phyloP scores from a whole-genome alignment of 2,329 filamentous ascomycete species.

The Talaromyces pinophilus region DNA sequence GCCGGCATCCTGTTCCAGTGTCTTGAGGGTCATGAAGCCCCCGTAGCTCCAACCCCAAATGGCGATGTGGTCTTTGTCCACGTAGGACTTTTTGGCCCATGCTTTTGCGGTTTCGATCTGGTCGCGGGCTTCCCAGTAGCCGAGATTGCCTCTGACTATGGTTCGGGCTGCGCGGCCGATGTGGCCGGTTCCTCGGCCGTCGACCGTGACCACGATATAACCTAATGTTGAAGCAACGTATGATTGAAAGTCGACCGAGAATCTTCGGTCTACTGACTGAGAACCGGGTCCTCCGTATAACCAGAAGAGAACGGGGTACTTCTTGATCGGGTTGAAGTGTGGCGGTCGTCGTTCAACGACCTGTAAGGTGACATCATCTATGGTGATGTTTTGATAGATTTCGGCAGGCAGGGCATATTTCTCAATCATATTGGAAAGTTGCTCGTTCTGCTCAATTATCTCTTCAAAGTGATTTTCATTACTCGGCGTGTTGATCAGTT shows the following conservation, averaged over 20 bases:
- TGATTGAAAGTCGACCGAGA: conserved; percentile 83
- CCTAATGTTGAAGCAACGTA: conserved; percentile 83
- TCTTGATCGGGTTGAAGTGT: conserved; percentile 78
- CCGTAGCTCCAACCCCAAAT: conserved; percentile 99
- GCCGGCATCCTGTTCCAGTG: conserved; percentile 85
- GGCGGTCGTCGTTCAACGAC: conserved; percentile 84
- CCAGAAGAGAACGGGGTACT: conserved; percentile 92
- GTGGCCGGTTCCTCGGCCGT: conserved; percentile 89
- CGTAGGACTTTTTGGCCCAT: conserved; percentile 78
- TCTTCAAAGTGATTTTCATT: conserved; percentile 63
- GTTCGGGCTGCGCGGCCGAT: conserved; percentile 82
- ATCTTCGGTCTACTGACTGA: conserved; percentile 78
- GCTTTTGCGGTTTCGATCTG: conserved; percentile 88
- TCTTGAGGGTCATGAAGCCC: conserved; percentile 93
- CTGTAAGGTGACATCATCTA: conserved; percentile 73
- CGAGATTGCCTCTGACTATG: conserved; percentile 78
- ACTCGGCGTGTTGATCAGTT: conserved; percentile 79
- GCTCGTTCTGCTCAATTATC: conserved; percentile 74
- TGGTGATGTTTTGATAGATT: conserved; percentile 79
- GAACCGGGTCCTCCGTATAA: conserved; percentile 95
- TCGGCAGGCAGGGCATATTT: conserved; percentile 80
- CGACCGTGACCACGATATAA: conserved; percentile 92
- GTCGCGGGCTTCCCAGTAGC: conserved; percentile 80
- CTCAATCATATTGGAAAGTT: conserved; percentile 67
- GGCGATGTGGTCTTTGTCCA: conserved; percentile 77